Evolutionary conservation across 768 basidiomycete species (phyloP), one percentile per base, ranked within the genome.

Genomic region (Ramaria sp.): DNA sequence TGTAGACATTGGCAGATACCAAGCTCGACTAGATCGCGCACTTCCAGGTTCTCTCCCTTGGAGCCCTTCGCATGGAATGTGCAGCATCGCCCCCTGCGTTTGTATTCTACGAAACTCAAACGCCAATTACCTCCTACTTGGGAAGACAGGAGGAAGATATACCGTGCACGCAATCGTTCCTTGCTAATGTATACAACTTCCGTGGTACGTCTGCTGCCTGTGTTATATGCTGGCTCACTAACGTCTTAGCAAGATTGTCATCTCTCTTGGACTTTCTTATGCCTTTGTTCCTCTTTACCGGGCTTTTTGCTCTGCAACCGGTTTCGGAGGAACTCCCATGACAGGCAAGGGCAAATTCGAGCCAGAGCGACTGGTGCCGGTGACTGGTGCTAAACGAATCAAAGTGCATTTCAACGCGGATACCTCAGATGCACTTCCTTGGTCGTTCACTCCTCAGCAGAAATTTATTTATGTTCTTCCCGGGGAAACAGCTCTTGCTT

Each of bases 321-420:
- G 96, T 9, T 99, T 95, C 66, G 91, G 87, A 20, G 96, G 96
- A 3, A 94, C 91, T 24, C 96, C 96, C 13, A 83, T 89, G 38
- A 89, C 93, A 50, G 83, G 88, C 30, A 84, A 81, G n/a, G 89
- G 84, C 39, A 81, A 84, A 37, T 93, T 91, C 62, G 84, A 86
- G 53, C 79, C 93, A 0, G 88, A 90, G 54, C 83, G 94, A 24
- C 81, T 98, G 4, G 83, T 90, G 3, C 86, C 91, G 0, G 70
- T 86, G 41, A 77, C 83, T 57, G 72, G 71, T 56, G 81, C 83
- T 55, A 73, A 78, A 62, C 79, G 91, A 42, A 93, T 99, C 59
- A 91, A 90, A 61, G 91, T 99, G 22, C 86, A 89, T 66, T 98
- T 99, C 78, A 96, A 96, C 63, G 93, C 96, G 41, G 92, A 96